Evolutionary conservation across 495 filamentous ascomycete genomes (phyloP), one percentile per base, ranked within the genome.

Genomic region (Talaromyces ruber): DNA sequence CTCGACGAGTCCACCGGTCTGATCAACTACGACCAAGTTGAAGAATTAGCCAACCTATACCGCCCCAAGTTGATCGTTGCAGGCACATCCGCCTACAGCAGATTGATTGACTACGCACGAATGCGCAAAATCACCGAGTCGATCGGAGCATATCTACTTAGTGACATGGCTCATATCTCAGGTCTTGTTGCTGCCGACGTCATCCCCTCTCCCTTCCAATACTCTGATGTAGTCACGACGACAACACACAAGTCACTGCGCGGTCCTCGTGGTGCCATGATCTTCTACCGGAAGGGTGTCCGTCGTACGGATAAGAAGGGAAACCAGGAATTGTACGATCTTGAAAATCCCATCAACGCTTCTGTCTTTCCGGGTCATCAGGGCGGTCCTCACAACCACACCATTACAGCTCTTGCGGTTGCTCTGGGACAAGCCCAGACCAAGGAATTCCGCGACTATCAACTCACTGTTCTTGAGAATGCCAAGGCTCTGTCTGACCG

Each of bases 241-340:
- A 99, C 95, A 62, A 99, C 95, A 56, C 95, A 99, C 86, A 99
- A 99, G 86, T 97, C 93, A 57, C 90, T 99, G 69, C 91, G 95
- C 81, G 95, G 95, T 59, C 95, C 95, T 60, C 89, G 95, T 77
- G 95, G 95, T 72, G 95, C 95, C 72, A 99, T 99, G 95, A 99
- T 99, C 79, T 99, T 99, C 85, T 99, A 91, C 86, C 90, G 95
- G 70, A 95, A 93, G 79, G 95, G 95, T 70, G 89, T 97, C 58
- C 86, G 93, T 68, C 89, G 86, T 71, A 85, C 86, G 52, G 91
- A 98, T 73, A 98, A 97, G 85, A 83, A 85, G 60, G 90, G 91
- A 67, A 94, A 97, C 81, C 86, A 97, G 76, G 85, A 84, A 65
- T 70, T 92, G 70, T 99, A 97, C 71, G 92, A 99, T 72, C 86